Evolutionary conservation across 495 filamentous ascomycete species (phyloP).

Genomic region (Talaromyces ruber): DNA sequence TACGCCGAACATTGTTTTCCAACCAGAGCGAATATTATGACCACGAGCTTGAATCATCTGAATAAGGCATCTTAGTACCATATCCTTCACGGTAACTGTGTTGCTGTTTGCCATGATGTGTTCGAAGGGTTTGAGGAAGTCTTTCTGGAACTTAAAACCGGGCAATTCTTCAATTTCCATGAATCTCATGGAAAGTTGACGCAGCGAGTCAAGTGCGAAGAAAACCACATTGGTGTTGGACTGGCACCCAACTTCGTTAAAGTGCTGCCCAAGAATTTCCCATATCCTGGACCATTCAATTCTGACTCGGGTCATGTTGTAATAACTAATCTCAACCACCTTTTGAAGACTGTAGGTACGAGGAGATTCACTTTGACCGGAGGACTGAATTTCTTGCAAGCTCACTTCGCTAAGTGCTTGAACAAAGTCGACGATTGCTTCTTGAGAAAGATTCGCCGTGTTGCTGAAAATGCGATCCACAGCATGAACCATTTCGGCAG

Average conservation of each 20-base stretch:
- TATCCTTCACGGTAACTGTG: constrained; percentile 89
- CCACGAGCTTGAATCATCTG: constrained; percentile 98
- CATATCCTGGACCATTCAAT: constrained; percentile 98
- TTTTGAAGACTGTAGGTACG: constrained; percentile 96
- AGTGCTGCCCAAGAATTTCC: constrained; percentile 92
- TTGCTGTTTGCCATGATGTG: constrained; percentile 91
- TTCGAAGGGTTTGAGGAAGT: constrained; percentile 97
- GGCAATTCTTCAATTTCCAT: constrained; percentile 97
- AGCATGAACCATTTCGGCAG: constrained; percentile 82
- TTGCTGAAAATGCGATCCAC: constrained; percentile 96
- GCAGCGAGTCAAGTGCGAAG: constrained; percentile 89
- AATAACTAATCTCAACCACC: constrained; percentile 95
- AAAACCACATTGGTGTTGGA: constrained; percentile 92
- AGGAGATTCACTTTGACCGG: constrained; percentile 87
- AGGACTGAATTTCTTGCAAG: constrained; percentile 98
- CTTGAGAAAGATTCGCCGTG: constrained; percentile 84
- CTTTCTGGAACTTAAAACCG: constrained; percentile 99
- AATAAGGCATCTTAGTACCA: constrained; percentile 92
- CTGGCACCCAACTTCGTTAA: constrained; percentile 95
- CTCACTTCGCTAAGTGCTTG: constrained; percentile 89
- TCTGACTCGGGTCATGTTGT: constrained; percentile 97
- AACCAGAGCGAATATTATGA: constrained; percentile 92
- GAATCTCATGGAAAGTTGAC: constrained; percentile 95
- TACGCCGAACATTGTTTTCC: constrained; percentile 99
- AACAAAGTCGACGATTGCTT: constrained; percentile 97